These are phyloP conservation scores for Tardiomyces depauwii DNA, from an alignment of 1,139 yeast genomes.

Conservation along the genomic window DNA sequence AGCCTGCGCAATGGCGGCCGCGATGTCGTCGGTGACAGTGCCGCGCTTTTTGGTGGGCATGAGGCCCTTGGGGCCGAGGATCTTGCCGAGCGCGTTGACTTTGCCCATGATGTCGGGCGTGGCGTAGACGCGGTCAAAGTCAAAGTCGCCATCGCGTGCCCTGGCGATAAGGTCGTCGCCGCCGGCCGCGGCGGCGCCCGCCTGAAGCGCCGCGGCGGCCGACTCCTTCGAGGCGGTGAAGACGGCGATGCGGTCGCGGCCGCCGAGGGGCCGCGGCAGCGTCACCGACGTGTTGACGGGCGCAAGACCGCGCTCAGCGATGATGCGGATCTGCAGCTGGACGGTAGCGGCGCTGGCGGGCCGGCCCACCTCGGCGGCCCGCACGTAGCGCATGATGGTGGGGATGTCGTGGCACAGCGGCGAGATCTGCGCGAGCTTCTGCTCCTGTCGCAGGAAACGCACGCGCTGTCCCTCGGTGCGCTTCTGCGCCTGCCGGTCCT, in stretches of 20 bases:
- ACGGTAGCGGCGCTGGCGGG: conserved; percentile 58
- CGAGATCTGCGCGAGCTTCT: conserved; percentile 12
- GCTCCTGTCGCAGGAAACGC: conserved; percentile 15
- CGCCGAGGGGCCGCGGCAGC: conserved; percentile 66
- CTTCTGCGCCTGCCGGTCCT: conserved; percentile 16
- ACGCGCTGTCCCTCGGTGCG: conserved; percentile 14
- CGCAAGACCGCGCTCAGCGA: conserved; percentile 70
- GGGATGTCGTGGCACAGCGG: conserved; percentile 67
- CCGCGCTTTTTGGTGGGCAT: conserved; percentile 86
- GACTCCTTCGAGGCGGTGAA: conserved; percentile 50
- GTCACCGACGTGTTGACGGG: conserved; percentile 64
- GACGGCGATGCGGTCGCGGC: conserved; percentile 49
- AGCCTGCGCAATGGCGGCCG: conserved; percentile 39
- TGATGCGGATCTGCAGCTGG: conserved; percentile 52
- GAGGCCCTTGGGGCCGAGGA: conserved; percentile 79
- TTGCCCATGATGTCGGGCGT: conserved; percentile 65
- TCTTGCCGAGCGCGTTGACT: conserved; percentile 57
- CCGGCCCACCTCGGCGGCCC: conserved; percentile 88
- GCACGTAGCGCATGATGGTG: conserved; percentile 60
- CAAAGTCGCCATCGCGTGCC: conserved; percentile 52
- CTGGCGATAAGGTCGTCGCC: conserved; percentile 49
- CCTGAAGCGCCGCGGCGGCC: conserved; percentile 40
- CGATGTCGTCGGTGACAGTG: conserved; percentile 57
- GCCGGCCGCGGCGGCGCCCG: conserved; percentile 57
- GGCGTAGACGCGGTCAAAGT: conserved; percentile 72